Evolutionary conservation across 495 filamentous ascomycete genomes (phyloP).

Genomic region (Penicillium ucsense): DNA sequence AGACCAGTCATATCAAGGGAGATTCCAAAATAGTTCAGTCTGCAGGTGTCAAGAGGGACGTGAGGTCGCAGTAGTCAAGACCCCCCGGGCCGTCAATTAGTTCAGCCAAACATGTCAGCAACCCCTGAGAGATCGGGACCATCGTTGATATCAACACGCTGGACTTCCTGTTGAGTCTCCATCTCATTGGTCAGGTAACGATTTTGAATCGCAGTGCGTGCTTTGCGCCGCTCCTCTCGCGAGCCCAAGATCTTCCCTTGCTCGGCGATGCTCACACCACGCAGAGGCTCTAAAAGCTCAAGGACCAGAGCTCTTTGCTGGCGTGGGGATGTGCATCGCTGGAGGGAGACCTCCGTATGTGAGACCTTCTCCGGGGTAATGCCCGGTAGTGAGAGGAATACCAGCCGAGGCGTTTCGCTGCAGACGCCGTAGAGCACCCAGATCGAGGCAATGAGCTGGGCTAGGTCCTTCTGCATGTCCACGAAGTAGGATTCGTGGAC

Average conservation of each 20-base stretch:
- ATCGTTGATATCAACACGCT: conserved; percentile 43
- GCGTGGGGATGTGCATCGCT: conserved; percentile 55
- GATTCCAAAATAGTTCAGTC: not conserved
- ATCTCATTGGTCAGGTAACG: conserved; percentile 45
- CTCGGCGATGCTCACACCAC: conserved; percentile 85
- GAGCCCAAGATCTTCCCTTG: conserved; percentile 66
- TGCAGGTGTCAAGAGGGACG: not conserved
- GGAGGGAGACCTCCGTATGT: conserved; percentile 41
- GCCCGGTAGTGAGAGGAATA: conserved; percentile 50
- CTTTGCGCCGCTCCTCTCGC: conserved; percentile 41
- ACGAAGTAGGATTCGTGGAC: conserved; percentile 94
- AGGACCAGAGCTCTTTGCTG: conserved; percentile 76
- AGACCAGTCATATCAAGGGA: not conserved
- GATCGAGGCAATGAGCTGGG: conserved; percentile 76
- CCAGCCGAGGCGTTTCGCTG: conserved; percentile 43
- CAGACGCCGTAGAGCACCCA: conserved; percentile 58
- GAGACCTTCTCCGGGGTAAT: conserved; percentile 38
- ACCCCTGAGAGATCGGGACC: conserved; percentile 54
- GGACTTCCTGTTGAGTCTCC: conserved; percentile 33
- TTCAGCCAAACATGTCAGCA: conserved; percentile 56
- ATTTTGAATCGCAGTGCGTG: conserved; percentile 43
- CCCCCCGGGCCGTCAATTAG: no score
- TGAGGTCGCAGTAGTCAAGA: no score
- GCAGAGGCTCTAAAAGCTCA: conserved; percentile 75
- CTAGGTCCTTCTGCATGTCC: conserved; percentile 89